Percentiles rank a stretch among this genome's conserved stretches.
Evolutionary conservation across 2,329 filamentous ascomycete genomes (phyloP).

Genomic region (Botryotinia narcissicola): DNA sequence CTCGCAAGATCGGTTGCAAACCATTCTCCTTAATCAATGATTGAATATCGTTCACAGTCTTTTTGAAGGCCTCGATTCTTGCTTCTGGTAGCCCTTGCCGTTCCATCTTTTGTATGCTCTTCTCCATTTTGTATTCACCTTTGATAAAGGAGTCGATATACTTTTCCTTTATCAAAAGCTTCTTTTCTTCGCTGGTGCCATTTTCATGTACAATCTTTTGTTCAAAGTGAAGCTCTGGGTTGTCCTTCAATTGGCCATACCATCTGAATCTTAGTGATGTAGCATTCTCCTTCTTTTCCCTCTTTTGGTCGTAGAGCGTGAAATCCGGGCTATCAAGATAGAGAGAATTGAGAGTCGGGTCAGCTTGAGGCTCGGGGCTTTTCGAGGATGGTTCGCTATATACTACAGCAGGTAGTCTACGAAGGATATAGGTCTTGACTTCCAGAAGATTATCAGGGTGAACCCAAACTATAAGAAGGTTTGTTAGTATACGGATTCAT

Average conservation of each 20-base stretch:
- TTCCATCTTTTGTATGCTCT: constrained; percentile 83
- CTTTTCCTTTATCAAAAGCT: constrained; percentile 88
- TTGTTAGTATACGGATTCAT: constrained; percentile 36
- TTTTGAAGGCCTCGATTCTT: constrained; percentile 67
- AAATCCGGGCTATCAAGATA: constrained; percentile 93
- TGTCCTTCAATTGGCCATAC: constrained; percentile 79
- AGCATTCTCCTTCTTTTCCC: constrained; percentile 71
- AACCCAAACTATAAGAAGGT: constrained; percentile 69
- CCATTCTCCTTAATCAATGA: constrained; percentile 73
- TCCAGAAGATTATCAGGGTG: constrained; percentile 94
- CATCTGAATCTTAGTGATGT: constrained; percentile 84
- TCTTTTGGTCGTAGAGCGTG: constrained; percentile 80
- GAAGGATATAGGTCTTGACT: constrained; percentile 92
- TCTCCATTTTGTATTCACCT: constrained; percentile 88
- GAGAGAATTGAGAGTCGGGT: constrained; percentile 89
- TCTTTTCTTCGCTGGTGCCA: constrained; percentile 73
- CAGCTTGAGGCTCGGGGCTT: constrained; percentile 72
- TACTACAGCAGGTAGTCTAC: constrained; percentile 84
- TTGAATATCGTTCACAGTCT: constrained; percentile 74
- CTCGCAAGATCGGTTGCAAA: constrained; percentile 80
- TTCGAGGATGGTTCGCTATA: constrained; percentile 88
- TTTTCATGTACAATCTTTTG: constrained; percentile 82
- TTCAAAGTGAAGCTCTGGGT: constrained; percentile 80
- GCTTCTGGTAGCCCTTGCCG: constrained; percentile 66
- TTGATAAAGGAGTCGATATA: constrained; percentile 85